A percentile compares a stretch with the other conserved stretches of the same genome.
phyloP scores from a whole-genome alignment of 2,329 filamentous ascomycete genomes.

The Aureobasidium vineae region DNA sequence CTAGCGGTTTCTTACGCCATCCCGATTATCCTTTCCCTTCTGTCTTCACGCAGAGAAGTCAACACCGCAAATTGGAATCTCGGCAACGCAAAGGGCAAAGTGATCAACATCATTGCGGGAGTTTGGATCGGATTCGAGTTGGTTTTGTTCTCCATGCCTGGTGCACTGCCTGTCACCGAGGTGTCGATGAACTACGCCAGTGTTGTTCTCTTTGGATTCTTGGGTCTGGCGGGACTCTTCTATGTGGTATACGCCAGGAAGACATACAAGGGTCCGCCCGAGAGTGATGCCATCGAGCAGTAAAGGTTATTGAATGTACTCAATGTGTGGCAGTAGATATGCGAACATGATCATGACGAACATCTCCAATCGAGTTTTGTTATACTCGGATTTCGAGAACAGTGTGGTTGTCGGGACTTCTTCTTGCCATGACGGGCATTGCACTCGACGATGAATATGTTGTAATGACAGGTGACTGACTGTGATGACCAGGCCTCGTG shows the following conservation, averaged over 20 bases:
- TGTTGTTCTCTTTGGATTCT: constrained; percentile 68
- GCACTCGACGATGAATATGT: no score
- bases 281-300: constrained; percentile 20
- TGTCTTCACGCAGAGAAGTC: constrained; percentile 40
- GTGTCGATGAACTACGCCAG: constrained; percentile 59
- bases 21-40: constrained; percentile 54
- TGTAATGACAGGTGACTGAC: not conserved
- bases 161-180: constrained; percentile 53
- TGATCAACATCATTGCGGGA: constrained; percentile 34
- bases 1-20: constrained; percentile 57
- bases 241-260: constrained; percentile 68
- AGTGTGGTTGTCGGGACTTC: no score
- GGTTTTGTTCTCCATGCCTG: constrained; percentile 54
- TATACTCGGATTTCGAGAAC: no score
- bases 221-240: constrained; percentile 61
- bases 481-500: not conserved
- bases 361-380: not conserved
- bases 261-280: constrained; percentile 3
- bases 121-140: constrained; percentile 36
- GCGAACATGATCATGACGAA: not conserved
- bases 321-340: not conserved
- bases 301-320: not conserved
- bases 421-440: no score
- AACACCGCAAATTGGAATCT: constrained; percentile 31
- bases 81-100: constrained; percentile 26